Evolutionary conservation across 2,329 filamentous ascomycete species (phyloP), one percentile per base, ranked within the genome.

Genomic region (Aureobasidium sp.): DNA sequence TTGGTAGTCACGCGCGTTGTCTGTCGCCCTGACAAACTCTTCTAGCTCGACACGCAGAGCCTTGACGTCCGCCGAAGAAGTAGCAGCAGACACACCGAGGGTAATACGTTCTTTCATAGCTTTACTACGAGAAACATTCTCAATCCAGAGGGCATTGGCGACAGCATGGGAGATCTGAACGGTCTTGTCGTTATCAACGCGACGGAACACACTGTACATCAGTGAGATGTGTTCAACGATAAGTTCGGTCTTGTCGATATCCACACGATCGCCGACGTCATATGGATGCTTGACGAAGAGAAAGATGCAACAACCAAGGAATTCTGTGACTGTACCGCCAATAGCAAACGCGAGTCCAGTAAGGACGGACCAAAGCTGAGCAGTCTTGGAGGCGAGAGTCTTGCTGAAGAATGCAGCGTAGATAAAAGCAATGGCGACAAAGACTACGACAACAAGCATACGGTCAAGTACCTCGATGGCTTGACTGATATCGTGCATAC

Each of bases 271-370:
- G 51, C 76, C 77, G 38, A 73, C 62, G n/a, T 64, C 62, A 76
- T 92, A 97, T 0, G 95, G 94, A 76, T 97, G 94, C 83, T 98
- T 98, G 81, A 97, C 93, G 73, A 98, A 97, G 1, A 98, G 83
- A 82, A 97, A 97, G 73, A 98, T 97, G 82, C 94, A 97, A 42
- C 94, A 97, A 75, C 94, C 94, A 23, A 97, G 87, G 69, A 98
- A 92, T 78, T 98, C 95, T 79, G 97, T 94, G 4, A 91, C 91
- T 1, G 94, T 97, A 62, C 91, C 91, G 31, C 94, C 90, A 76
- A 97, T 97, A 70, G 97, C 90, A 80, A 97, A 98, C 8, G 94
- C 62, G 6, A 64, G 51, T 13, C 62, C 62, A 40, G 71, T 72
- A 43, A 72, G 71, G 0, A 70, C 69, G 4, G 71, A 69, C 71